Base-by-base conservation (phyloP, 257 asterid species). In the Haberlea rhodopensis region DNA sequence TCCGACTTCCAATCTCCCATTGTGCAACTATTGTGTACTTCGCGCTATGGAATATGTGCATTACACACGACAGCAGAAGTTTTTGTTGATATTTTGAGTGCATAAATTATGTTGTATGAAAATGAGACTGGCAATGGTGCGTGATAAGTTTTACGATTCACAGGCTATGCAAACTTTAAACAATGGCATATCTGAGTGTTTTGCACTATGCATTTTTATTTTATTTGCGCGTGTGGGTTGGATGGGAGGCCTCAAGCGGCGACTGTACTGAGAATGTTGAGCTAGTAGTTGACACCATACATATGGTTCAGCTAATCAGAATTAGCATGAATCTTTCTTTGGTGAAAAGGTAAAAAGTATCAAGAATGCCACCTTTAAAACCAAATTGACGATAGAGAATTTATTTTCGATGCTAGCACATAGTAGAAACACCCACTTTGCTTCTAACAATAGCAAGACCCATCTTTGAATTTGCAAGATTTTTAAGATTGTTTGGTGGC, bases 391-490 rank as follows among this genome's bases (percentile, higher is more conserved):
- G 43, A 18, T 53, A 40, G 46, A 34, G 20, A 68, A 46, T 9
- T 25, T 2, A 28, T 52, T 62, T 48, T 68, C 18, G 26, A 43
- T 26, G 68, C 51, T 45, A 21, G 22, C 5, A 8, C 6, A 0
- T 52, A 28, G 56, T 53, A 20, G 32, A 58, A 52, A n/a, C 55
- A 51, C 63, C 31, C 37, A 57, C 2, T n/a, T 15, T 37, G 34
- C 58, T 51, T 57, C 58, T 34, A 6, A n/a, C 15, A 40, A 61
- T 53, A 58, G 62, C 43, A 65, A 56, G 56, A 57, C 32, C 27
- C 43, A 18, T 60, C 53, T 70, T 26, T 45, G 21, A 54, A 31
- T 63, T 37, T 20, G 48, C n/a, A 59, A 21, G 8, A 45, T 68
- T 31, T 22, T 68, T 19, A 20, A 22, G 32, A 20, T 20, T 25